Evolutionary conservation across 2,329 filamentous ascomycete genomes (phyloP).

Genomic region (Colletotrichum camelliae): DNA sequence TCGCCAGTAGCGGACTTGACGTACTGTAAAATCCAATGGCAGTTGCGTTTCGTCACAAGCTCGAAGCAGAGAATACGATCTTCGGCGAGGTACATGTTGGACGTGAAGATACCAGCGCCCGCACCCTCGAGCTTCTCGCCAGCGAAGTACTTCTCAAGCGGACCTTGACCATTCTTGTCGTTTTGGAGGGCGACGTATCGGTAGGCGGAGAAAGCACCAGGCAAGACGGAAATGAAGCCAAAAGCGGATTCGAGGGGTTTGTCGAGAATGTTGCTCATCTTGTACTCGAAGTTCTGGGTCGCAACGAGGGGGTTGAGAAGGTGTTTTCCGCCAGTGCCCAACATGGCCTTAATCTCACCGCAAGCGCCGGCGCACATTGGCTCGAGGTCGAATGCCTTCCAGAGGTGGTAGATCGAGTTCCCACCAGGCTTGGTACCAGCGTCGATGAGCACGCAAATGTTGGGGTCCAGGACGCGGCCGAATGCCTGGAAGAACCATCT

Average conservation of each 20-base stretch:
- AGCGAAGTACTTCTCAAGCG: slow-evolving; percentile 94
- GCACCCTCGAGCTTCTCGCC: slow-evolving; percentile 93
- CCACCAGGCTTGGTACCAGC: slow-evolving; percentile 94
- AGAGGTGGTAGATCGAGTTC: slow-evolving; percentile 95
- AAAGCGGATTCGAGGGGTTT: slow-evolving; percentile 97
- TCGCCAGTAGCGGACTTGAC: slow-evolving; percentile 97
- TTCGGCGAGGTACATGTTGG: slow-evolving; percentile 99
- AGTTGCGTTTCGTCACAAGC: slow-evolving; percentile 95
- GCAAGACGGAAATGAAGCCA: slow-evolving; percentile 95
- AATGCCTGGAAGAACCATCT: slow-evolving; percentile 99
- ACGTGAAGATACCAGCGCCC: slow-evolving; percentile 94
- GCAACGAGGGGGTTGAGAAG: slow-evolving; percentile 93
- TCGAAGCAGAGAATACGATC: slow-evolving; percentile 99
- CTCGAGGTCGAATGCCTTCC: slow-evolving; percentile 98
- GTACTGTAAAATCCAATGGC: slow-evolving; percentile 96
- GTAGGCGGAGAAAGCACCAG: slow-evolving; percentile 98
- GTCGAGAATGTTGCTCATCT: slow-evolving; percentile 99
- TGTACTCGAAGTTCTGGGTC: slow-evolving; percentile 99
- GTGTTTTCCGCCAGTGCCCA: slow-evolving; percentile 83
- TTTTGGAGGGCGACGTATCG: slow-evolving; percentile 94
- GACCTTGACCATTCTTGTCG: slow-evolving; percentile 92
- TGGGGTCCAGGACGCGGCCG: slow-evolving; percentile 88
- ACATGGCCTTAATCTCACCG: slow-evolving; percentile 98
- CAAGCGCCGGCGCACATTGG: slow-evolving; percentile 98
- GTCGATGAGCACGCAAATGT: slow-evolving; percentile 95